phyloP scores from a whole-genome alignment of 2,329 filamentous ascomycete species.

The Colletotrichum plurivorum region DNA sequence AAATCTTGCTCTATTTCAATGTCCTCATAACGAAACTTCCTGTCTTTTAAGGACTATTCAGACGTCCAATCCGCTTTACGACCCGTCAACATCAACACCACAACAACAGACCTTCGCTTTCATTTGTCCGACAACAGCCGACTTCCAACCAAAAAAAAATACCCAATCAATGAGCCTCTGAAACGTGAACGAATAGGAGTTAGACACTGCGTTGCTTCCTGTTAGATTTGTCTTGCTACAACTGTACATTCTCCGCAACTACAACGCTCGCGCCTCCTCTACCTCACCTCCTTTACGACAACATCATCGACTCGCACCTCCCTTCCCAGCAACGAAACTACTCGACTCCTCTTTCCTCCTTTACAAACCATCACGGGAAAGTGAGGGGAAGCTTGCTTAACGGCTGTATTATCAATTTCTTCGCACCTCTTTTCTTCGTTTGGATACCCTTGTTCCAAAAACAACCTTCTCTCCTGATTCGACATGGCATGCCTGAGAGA shows the following conservation, averaged over 20 bases:
- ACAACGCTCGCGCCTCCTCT: not conserved
- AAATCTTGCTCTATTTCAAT: slow-evolving; percentile 50
- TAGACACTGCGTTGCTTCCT: slow-evolving; percentile 43
- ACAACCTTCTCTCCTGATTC: slow-evolving; percentile 45
- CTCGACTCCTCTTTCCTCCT: slow-evolving; percentile 7
- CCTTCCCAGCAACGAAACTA: slow-evolving; percentile 1
- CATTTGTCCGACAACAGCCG: slow-evolving; percentile 38
- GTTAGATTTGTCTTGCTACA: slow-evolving; percentile 34
- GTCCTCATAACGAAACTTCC: slow-evolving; percentile 60
- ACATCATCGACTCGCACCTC: not conserved
- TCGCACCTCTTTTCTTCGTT: slow-evolving; percentile 26
- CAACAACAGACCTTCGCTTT: slow-evolving; percentile 39
- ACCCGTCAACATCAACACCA: slow-evolving; percentile 33
- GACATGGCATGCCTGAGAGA: slow-evolving; percentile 88
- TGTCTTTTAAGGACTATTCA: slow-evolving; percentile 44
- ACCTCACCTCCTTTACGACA: not conserved
- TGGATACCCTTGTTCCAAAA: slow-evolving; percentile 37
- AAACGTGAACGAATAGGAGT: slow-evolving; percentile 49
- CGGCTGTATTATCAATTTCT: slow-evolving; percentile 34
- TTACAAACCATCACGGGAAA: slow-evolving; percentile 16
- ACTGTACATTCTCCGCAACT: slow-evolving; percentile 38
- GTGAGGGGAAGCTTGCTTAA: slow-evolving; percentile 9
- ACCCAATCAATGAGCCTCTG: slow-evolving; percentile 57
- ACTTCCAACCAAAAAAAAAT: slow-evolving; percentile 34
- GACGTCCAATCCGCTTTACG: slow-evolving; percentile 39